These are phyloP conservation scores for Annulohypoxylon bovei DNA, from an alignment of 495 filamentous ascomycete species.

Conservation along the genomic window DNA sequence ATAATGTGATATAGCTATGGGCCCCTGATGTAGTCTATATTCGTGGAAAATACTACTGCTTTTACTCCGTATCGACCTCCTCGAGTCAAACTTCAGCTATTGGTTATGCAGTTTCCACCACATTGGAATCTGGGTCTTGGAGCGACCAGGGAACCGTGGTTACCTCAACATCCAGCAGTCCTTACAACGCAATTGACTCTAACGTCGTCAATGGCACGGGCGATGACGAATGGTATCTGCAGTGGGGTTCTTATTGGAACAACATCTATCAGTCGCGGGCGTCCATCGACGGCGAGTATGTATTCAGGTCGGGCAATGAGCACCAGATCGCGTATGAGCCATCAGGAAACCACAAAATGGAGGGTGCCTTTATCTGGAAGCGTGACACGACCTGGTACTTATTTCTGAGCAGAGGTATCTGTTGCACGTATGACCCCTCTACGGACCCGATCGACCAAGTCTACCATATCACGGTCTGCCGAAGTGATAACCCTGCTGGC, in stretches of 20 bases:
- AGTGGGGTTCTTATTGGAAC: constrained; percentile 72
- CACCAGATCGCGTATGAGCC: constrained; percentile 63
- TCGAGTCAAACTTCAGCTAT: constrained; percentile 66
- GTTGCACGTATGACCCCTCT: constrained; percentile 58
- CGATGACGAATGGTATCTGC: constrained; percentile 58
- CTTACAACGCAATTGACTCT: constrained; percentile 73
- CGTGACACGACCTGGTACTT: constrained; percentile 67
- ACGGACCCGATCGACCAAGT: constrained; percentile 59
- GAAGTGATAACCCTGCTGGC: constrained; percentile 59
- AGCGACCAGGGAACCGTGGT: constrained; percentile 56
- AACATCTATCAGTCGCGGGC: constrained; percentile 65
- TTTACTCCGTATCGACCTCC: constrained; percentile 66
- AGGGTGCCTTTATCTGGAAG: constrained; percentile 65
- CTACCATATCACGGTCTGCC: constrained; percentile 70
- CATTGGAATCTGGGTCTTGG: constrained; percentile 66
- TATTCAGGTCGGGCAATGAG: constrained; percentile 50
- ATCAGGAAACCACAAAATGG: constrained; percentile 57
- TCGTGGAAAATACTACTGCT: constrained; percentile 58
- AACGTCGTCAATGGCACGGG: constrained; percentile 61
- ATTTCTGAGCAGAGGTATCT: constrained; percentile 66
- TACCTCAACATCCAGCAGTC: constrained; percentile 48
- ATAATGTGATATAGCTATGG: constrained; percentile 46
- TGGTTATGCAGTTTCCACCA: constrained; percentile 68
- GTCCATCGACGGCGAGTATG: constrained; percentile 51
- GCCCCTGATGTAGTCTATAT: constrained; percentile 69